Conservation (phyloP, 2,329 filamentous ascomycete genomes). For the Pseudocercospora macadamiae region DNA sequence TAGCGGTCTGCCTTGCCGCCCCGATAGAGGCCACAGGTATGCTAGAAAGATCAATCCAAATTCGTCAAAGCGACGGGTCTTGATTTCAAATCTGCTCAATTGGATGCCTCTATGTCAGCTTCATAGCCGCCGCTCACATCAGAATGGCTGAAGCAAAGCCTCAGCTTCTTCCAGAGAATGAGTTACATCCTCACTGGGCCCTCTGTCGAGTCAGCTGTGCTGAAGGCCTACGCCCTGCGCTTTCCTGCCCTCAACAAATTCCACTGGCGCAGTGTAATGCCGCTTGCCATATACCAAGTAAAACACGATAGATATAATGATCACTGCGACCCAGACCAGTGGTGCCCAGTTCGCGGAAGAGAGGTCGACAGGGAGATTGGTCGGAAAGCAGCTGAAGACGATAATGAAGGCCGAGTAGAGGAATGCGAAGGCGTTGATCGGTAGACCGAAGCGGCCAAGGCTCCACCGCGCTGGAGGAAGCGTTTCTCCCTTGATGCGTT, state of each 20-base stretch:
- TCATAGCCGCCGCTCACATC: too few species aligned
- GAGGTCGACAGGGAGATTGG: constrained; percentile 31
- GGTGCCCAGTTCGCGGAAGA: constrained; percentile 36
- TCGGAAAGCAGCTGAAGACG: constrained; percentile 37
- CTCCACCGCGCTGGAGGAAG: constrained; percentile 33
- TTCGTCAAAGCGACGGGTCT: too few species aligned
- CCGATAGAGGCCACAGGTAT: too few species aligned
- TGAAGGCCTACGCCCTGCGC: constrained; percentile 30
- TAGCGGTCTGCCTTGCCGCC: too few species aligned
- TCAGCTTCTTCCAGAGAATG: too few species aligned
- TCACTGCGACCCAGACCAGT: constrained; percentile 35
- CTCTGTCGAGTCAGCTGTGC: constrained; percentile 28
- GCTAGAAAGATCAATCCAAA: too few species aligned
- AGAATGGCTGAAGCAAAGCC: too few species aligned
- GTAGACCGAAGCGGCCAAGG: constrained; percentile 31
- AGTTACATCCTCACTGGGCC: too few species aligned
- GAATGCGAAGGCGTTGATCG: constrained; percentile 35
- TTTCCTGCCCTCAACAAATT: constrained; percentile 35
- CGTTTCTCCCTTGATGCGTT: constrained; percentile 28
- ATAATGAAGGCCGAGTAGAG: constrained; percentile 36
- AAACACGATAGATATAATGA: constrained; percentile 30
- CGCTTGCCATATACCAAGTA: constrained; percentile 34
- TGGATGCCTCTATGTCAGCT: too few species aligned
- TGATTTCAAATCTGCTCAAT: too few species aligned
- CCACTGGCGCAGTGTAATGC: constrained; percentile 35